Percentiles rank a stretch among this genome's conserved stretches.
phyloP scores from a whole-genome alignment of 2,329 filamentous ascomycete species.

The Botrytis elliptica region DNA sequence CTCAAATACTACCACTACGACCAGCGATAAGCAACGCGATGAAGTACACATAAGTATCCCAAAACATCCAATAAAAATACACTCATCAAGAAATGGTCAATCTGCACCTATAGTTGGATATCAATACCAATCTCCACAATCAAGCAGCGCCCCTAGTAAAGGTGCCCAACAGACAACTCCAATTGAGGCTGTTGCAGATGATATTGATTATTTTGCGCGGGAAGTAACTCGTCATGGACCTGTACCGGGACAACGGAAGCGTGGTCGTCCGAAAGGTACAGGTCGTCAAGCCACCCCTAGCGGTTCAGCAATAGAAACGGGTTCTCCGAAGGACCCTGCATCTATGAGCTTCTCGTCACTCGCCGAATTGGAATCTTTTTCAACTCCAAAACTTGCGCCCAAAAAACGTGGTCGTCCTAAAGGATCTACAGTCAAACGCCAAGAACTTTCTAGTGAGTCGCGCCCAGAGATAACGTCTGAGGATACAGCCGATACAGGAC shows the following conservation, averaged over 20 bases:
- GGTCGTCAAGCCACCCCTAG: background rate
- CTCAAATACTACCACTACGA: background rate
- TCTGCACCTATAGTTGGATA: background rate
- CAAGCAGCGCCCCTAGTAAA: background rate
- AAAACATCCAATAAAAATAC: background rate
- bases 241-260: background rate
- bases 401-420: conserved; percentile 20
- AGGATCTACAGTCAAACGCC: conserved; percentile 13
- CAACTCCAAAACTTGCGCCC: background rate
- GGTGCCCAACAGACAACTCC: background rate
- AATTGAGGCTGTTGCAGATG: background rate
- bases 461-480: background rate
- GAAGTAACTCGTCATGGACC: background rate
- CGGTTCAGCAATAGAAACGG: background rate
- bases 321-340: background rate
- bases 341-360: conserved; percentile 5
- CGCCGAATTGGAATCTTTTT: conserved; percentile 8
- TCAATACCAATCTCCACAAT: background rate
- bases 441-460: background rate
- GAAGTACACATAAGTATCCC: background rate
- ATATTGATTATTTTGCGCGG: conserved; percentile 12
- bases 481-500: background rate
- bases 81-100: background rate
- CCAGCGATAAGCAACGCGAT: background rate
- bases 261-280: background rate